phyloP scores from a whole-genome alignment of 768 basidiomycete species.

The Tricholoma furcatifolium region DNA sequence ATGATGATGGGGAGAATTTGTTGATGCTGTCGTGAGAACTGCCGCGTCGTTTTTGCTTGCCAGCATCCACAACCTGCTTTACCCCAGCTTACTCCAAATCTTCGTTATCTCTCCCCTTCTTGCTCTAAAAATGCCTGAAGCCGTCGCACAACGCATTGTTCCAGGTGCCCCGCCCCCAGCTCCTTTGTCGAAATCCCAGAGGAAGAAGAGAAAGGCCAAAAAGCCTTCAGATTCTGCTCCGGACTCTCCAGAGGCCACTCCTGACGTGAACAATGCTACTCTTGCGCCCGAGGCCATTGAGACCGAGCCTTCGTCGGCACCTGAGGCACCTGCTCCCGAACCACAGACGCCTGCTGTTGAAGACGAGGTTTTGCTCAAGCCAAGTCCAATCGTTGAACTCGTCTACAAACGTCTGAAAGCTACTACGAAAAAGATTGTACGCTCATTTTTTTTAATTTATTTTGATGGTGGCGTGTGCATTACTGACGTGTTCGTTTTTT shows the following conservation, averaged over 20 bases:
- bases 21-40: constrained; percentile 23
- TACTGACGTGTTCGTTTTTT: constrained; percentile 13
- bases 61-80: constrained; percentile 13
- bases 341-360: constrained; percentile 41
- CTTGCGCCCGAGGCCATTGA: constrained; percentile 47
- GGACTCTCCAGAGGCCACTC: constrained; percentile 45
- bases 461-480: not conserved
- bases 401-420: constrained; percentile 76
- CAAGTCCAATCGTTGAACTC: constrained; percentile 75
- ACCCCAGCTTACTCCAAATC: constrained; percentile 14
- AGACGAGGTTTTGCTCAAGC: constrained; percentile 47
- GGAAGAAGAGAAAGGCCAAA: constrained; percentile 65
- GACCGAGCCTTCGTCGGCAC: constrained; percentile 42
- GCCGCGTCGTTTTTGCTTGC: constrained; percentile 18
- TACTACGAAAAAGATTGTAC: constrained; percentile 82
- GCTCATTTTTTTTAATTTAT: constrained; percentile 24
- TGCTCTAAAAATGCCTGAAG: constrained; percentile 35
- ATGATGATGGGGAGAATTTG: constrained; percentile 5
- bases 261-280: constrained; percentile 45
- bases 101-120: constrained; percentile 5
- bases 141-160: constrained; percentile 50
- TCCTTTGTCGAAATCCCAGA: constrained; percentile 60
- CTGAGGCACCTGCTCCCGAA: constrained; percentile 43
- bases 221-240: constrained; percentile 42
- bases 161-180: constrained; percentile 75